Evolutionary conservation across 768 basidiomycete genomes (phyloP), one percentile per base, ranked within the genome.

Genomic region (Tricholomella constricta): DNA sequence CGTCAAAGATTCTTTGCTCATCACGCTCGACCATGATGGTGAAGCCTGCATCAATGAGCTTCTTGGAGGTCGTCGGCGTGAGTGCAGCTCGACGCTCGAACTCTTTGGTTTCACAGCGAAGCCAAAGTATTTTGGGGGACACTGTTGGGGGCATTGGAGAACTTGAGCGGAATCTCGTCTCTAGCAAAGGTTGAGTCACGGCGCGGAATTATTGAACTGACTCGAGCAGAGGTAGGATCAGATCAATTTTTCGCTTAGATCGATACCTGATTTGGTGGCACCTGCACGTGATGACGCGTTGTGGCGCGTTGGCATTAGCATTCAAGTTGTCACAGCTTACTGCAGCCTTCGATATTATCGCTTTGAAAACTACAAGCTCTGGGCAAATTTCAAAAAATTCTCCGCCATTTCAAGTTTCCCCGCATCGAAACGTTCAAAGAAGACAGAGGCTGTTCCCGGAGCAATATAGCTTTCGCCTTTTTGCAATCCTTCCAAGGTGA

Each of bases 91-190:
- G 91, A 51, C 85, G 85, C 72, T 99, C 97, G 58, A 95, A 94
- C 57, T 85, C 82, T 71, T 98, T 99, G 69, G 87, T 97, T 78
- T 99, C 97, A 76, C 94, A 97, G 61, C 97, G 87, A 37, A 99
- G 83, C 96, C 96, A 99, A 62, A 99, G 80, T 12, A 70, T 61
- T 27, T 72, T 73, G 48, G 71, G 76, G 63, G 82, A 62, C 84
- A 86, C 86, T 51, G 61, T 67, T 48, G 52, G 47, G 35, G 31
- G 20, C 4, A 19, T 45, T 32, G 31, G 23, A 11, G 36, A 17
- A 1, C 3, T 3, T 42, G 10, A 26, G 11, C 17, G 29, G 20
- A 22, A 26, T 25, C 19, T 26, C 4, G 35, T 7, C 19, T 26
- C 14, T 14, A 26, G 23, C 6, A 15, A 26, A 25, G 7, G 23